Conservation (phyloP, 768 basidiomycete species). For the Suillus paluster region DNA sequence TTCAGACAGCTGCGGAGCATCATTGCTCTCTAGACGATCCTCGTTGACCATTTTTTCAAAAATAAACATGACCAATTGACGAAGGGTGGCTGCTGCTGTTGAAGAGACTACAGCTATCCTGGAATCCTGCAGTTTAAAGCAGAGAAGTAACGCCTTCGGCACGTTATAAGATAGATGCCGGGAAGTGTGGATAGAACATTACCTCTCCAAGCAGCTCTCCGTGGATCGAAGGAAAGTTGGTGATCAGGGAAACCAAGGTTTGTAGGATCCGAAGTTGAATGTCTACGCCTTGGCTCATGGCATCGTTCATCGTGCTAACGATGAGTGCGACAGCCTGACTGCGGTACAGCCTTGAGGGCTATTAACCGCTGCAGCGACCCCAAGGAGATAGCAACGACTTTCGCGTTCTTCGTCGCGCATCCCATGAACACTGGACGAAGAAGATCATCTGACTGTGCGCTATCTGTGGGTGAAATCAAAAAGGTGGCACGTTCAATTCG, state of each 20-base stretch:
- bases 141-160: slow-evolving; percentile 81
- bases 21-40: slow-evolving; percentile 50
- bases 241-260: slow-evolving; percentile 88
- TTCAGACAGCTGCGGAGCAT: slow-evolving; percentile 31
- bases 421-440: slow-evolving; percentile 91
- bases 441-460: slow-evolving; percentile 79
- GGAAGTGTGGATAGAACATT: slow-evolving; percentile 32
- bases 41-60: slow-evolving; percentile 92
- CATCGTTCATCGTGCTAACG: slow-evolving; percentile 82
- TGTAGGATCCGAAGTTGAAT: slow-evolving; percentile 94
- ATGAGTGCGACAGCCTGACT: slow-evolving; percentile 79
- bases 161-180: neutral
- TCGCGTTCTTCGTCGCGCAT: slow-evolving; percentile 89
- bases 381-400: slow-evolving; percentile 91
- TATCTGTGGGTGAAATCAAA: slow-evolving; percentile 50
- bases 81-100: slow-evolving; percentile 93
- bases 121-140: slow-evolving; percentile 95
- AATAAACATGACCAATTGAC: slow-evolving; percentile 97
- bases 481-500: neutral
- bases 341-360: slow-evolving; percentile 81
- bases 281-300: slow-evolving; percentile 93
- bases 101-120: slow-evolving; percentile 96
- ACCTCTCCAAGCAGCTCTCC: slow-evolving; percentile 83
- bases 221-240: slow-evolving; percentile 83
- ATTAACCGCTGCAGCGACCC: slow-evolving; percentile 94